Conservation (phyloP, 495 filamentous ascomycete species). For the Penicillium bovifimosum region DNA sequence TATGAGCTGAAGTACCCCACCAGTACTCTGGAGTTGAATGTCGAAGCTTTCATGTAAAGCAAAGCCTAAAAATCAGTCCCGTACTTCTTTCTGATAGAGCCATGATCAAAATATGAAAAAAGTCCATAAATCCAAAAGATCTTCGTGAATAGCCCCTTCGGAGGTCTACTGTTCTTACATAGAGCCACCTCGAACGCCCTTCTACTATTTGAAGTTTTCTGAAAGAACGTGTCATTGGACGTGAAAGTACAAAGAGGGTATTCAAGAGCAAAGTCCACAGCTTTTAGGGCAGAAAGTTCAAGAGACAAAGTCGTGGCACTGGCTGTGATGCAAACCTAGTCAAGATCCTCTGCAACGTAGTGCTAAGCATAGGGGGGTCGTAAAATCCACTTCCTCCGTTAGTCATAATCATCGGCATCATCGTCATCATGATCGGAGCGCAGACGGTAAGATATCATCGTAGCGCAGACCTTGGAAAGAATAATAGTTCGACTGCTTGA, state of each 20-base stretch:
- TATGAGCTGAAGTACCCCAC: conserved; percentile 93
- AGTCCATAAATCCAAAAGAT: not conserved
- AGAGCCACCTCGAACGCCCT: not conserved
- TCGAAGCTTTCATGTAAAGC: conserved; percentile 82
- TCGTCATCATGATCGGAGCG: too few relatives aligned
- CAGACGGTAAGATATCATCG: too few relatives aligned
- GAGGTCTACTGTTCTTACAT: too few relatives aligned
- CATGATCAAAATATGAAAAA: not conserved
- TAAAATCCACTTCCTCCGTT: not conserved
- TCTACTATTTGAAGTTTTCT: not conserved
- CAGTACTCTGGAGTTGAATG: conserved; percentile 90
- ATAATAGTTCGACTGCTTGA: conserved; percentile 59
- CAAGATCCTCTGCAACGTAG: not conserved
- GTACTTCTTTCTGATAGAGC: not conserved
- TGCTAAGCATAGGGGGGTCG: not conserved
- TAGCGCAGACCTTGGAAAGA: conserved; percentile 36
- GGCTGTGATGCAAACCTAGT: not conserved
- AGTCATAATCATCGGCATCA: too few relatives aligned
- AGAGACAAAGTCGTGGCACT: too few relatives aligned
- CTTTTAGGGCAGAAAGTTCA: not conserved
- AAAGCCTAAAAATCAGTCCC: not conserved
- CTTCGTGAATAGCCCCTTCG: not conserved
- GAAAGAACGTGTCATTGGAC: not conserved
- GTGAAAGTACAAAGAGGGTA: not conserved
- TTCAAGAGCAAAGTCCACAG: not conserved